Conservation (phyloP, 2,329 filamentous ascomycete genomes). For the Colletotrichum chrysophilum region DNA sequence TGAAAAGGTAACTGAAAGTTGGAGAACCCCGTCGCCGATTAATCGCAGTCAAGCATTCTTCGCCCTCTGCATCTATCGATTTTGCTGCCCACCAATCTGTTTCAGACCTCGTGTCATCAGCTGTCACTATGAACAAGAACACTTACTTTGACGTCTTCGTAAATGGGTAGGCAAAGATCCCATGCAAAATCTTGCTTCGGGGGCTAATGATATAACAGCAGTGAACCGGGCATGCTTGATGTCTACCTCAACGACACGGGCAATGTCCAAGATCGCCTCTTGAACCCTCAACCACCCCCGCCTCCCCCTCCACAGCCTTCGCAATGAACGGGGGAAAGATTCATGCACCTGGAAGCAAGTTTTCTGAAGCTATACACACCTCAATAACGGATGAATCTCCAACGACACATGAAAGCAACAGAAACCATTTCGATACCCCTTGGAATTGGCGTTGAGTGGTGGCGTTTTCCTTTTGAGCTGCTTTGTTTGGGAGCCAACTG, state of each 20-base stretch:
- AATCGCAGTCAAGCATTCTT: fast-evolving
- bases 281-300: neutral
- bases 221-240: neutral
- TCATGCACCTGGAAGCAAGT: neutral
- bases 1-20: neutral
- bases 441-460: neutral
- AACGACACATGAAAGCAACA: neutral
- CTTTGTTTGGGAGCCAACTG: neutral
- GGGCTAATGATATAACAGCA: fast-evolving
- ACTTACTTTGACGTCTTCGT: neutral
- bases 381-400: neutral
- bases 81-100: neutral
- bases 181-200: too few species aligned
- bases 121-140: fast-evolving
- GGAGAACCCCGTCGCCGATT: fast-evolving
- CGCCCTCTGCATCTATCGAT: fast-evolving
- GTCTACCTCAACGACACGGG: neutral
- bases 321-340: neutral
- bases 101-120: neutral
- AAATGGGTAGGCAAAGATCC: neutral
- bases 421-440: neutral
- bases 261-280: neutral
- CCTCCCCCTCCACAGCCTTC: neutral
- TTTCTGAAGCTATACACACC: fast-evolving
- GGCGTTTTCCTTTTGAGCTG: neutral